A percentile compares a stretch with the other conserved stretches of the same genome.
Conservation (phyloP, 2,329 filamentous ascomycete species). For the Verticillium alfalfae region DNA sequence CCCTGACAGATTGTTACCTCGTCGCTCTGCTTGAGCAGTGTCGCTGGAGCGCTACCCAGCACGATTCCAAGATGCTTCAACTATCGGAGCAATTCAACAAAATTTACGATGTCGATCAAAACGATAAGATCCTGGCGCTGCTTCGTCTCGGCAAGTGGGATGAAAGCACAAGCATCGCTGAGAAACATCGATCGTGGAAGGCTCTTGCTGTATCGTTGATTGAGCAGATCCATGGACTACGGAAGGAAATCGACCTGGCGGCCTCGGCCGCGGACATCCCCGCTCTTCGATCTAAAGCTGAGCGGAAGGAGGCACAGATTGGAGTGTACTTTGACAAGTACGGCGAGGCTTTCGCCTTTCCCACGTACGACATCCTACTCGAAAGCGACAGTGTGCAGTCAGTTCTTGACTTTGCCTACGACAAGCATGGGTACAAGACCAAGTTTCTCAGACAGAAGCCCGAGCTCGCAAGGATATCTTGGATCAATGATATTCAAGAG, state of each 20-base stretch:
- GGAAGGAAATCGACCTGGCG: conserved; percentile 8
- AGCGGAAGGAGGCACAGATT: conserved; percentile 42
- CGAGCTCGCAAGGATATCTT: conserved; percentile 72
- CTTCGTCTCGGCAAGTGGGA: conserved; percentile 52
- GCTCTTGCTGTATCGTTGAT: conserved; percentile 53
- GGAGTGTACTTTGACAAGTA: conserved; percentile 56
- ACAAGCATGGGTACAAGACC: conserved; percentile 67
- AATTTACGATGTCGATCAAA: conserved; percentile 43
- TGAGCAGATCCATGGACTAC: conserved; percentile 39
- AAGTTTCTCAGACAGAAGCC: conserved; percentile 69
- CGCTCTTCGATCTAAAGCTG: conserved; percentile 35
- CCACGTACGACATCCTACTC: conserved; percentile 76
- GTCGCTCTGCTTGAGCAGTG: conserved; percentile 47
- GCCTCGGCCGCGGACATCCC: conserved; percentile 6
- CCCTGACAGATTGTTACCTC: conserved; percentile 50
- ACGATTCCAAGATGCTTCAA: conserved; percentile 34
- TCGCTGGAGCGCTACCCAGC: conserved; percentile 40
- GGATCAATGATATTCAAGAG: conserved; percentile 86
- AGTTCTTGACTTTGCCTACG: conserved; percentile 66
- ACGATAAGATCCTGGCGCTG: conserved; percentile 46
- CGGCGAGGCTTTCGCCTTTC: conserved; percentile 62
- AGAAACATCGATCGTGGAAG: conserved; percentile 49
- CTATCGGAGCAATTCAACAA: conserved; percentile 40
- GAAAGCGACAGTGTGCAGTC: conserved; percentile 58
- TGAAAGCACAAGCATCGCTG: conserved; percentile 51